phyloP scores from a whole-genome alignment of 768 basidiomycete species.

The Gyrodon lividus region DNA sequence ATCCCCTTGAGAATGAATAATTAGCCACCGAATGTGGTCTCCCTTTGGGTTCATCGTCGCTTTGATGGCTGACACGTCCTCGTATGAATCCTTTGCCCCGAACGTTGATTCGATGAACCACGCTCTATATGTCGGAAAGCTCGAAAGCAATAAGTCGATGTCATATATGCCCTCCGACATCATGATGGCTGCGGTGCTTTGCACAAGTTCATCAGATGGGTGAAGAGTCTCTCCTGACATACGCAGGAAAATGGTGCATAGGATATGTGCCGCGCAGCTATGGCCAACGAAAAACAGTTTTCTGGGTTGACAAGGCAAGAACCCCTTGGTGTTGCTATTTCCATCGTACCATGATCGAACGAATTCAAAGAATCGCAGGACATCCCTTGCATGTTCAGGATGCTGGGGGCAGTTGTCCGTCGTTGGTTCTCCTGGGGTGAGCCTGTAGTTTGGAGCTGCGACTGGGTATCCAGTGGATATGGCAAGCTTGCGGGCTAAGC shows the following conservation, averaged over 20 bases:
- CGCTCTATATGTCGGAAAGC: constrained; percentile 63
- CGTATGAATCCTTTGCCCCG: constrained; percentile 49
- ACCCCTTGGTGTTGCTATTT: constrained; percentile 8
- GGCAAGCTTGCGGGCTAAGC: constrained; percentile 54
- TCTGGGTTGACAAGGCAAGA: constrained; percentile 37
- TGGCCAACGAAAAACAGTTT: constrained; percentile 68
- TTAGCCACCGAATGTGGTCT: constrained; percentile 55
- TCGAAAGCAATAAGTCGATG: constrained; percentile 57
- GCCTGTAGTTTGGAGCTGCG: constrained; percentile 75
- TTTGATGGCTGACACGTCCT: constrained; percentile 43
- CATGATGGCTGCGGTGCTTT: constrained; percentile 52
- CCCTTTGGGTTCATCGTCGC: constrained; percentile 37
- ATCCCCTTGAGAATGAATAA: constrained; percentile 76
- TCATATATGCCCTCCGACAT: constrained; percentile 81
- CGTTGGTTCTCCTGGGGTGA: constrained; percentile 49
- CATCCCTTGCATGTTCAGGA: constrained; percentile 69
- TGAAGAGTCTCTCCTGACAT: constrained; percentile 36
- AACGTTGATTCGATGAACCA: constrained; percentile 74
- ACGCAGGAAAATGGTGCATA: constrained; percentile 65
- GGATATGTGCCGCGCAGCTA: constrained; percentile 82
- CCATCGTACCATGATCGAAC: constrained; percentile 42
- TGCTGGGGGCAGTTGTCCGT: constrained; percentile 47
- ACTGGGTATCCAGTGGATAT: constrained; percentile 52
- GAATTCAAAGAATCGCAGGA: constrained; percentile 60
- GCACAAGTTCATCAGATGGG: constrained; percentile 43